These are phyloP conservation scores for Cystoisospora suis DNA, from an alignment of 169 alveolate genomes.

Conservation along the genomic window DNA sequence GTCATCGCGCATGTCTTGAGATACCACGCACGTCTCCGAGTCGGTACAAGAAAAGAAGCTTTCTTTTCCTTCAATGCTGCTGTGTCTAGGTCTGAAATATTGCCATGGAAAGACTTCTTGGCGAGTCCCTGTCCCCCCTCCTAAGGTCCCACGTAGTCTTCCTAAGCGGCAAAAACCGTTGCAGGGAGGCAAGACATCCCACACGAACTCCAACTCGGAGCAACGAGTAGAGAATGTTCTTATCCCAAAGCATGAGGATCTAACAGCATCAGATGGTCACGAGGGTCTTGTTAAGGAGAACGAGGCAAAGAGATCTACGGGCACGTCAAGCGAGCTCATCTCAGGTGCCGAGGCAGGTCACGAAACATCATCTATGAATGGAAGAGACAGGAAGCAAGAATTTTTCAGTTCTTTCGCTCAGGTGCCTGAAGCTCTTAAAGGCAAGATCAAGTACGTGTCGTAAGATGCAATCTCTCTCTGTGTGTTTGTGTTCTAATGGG, in stretches of 20 bases:
- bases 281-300: no score
- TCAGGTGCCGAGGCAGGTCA: no score
- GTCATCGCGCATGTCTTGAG: no score
- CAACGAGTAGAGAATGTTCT: not conserved
- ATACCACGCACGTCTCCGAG: no score
- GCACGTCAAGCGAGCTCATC: no score
- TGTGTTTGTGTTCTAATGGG: no score
- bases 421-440: not conserved
- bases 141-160: not conserved
- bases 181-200: not conserved
- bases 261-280: not conserved
- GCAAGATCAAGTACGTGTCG: conserved; percentile 4
- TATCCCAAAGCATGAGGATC: not conserved
- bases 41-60: not conserved
- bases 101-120: not conserved
- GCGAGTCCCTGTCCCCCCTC: conserved; percentile 25
- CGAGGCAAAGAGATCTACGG: no score
- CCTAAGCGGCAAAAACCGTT: not conserved
- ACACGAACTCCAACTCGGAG: not conserved
- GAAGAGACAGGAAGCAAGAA: not conserved
- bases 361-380: no score
- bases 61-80: not conserved
- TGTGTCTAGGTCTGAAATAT: not conserved
- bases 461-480: no score
- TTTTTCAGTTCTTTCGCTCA: not conserved